Evolutionary conservation across 352 stramenopile genomes (phyloP), one percentile per base, ranked within the genome.

Genomic region (Pythium monospermum): DNA sequence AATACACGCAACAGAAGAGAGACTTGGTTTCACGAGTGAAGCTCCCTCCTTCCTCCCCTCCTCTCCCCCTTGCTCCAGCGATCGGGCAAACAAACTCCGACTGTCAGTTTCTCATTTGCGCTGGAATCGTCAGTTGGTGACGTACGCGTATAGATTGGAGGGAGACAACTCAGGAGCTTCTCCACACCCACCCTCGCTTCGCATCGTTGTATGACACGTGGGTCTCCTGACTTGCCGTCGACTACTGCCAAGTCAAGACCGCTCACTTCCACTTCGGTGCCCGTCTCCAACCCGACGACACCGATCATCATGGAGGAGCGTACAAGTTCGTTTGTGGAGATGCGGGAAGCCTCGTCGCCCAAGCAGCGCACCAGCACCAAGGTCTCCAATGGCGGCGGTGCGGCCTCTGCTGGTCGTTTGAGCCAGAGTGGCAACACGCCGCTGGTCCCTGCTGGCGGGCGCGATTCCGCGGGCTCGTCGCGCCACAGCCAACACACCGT

Each of bases 301-400:
- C 21, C 23, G 2, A 16, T 25, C 23, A 73, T 66, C 31, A 79
- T 84, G 70, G 73, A 82, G 61, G 66, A 82, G 49, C 68, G 66
- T 43, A 74, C 57, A 6, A 77, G 61, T 56, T 77, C 73, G 25
- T 84, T 82, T 53, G 48, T 84, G 27, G 68, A 85, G 57, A 59
- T 79, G 27, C 48, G 48, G 22, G 42, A 50, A 26, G 8, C 27
- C 23, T 45, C 33, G 49, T 45, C 30, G 33, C 31, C 39, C 32
- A 31, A 27, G 32, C 16, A 3, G 37, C 53, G 46, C 23, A 22
- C 36, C 5, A 61, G 43, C 38, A 54, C 46, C 47, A 40, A 48
- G 46, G 40, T 27, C 52, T 61, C 53, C 19, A 15, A 26, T 15
- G 33, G 43, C 19, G 19, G 18, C 10, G n/a, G n/a, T n/a, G n/a